Percentiles rank a stretch among this genome's conserved stretches.
Evolutionary conservation across 495 filamentous ascomycete genomes (phyloP).

Genomic region (Terfezia claveryi): DNA sequence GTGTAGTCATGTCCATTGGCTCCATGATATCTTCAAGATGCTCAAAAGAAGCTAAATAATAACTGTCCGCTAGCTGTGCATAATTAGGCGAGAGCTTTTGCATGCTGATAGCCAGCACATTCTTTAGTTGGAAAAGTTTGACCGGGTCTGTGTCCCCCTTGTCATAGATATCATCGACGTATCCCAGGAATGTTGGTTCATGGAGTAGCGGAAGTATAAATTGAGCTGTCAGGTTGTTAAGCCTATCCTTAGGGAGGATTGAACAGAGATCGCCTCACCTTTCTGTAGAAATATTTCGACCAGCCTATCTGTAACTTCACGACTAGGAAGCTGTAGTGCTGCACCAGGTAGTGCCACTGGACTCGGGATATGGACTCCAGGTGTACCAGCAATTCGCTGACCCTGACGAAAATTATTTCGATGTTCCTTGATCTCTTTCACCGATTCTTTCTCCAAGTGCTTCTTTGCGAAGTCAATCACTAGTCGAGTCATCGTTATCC

Average conservation of each 20-base stretch:
- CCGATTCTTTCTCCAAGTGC: conserved; percentile 30
- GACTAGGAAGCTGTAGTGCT: conserved; percentile 43
- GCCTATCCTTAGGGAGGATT: neutral
- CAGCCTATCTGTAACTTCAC: conserved; percentile 43
- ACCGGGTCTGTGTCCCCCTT: conserved; percentile 47
- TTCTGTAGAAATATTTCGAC: conserved; percentile 61
- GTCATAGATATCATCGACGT: conserved; percentile 57
- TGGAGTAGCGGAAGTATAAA: conserved; percentile 67
- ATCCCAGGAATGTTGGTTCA: conserved; percentile 52
- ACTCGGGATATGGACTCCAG: conserved; percentile 6
- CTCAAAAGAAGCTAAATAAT: conserved; percentile 68
- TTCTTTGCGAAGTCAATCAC: conserved; percentile 82
- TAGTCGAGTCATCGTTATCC: conserved; percentile 76
- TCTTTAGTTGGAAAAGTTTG: conserved; percentile 63
- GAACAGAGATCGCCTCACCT: conserved; percentile 29
- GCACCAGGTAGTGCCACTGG: conserved; percentile 14
- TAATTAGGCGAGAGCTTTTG: conserved; percentile 63
- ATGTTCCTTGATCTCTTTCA: conserved; percentile 36
- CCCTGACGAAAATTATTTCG: conserved; percentile 18
- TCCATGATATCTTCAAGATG: conserved; percentile 56
- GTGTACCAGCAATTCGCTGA: conserved; percentile 24
- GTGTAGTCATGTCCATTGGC: conserved; percentile 59
- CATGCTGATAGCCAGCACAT: conserved; percentile 81
- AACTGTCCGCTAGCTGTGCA: conserved; percentile 71
- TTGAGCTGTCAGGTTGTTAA: conserved; percentile 35